Percentiles rank a stretch among this genome's conserved stretches.
Evolutionary conservation across 208 protist species (phyloP).

Genomic region (Trypanosoma brucei): DNA sequence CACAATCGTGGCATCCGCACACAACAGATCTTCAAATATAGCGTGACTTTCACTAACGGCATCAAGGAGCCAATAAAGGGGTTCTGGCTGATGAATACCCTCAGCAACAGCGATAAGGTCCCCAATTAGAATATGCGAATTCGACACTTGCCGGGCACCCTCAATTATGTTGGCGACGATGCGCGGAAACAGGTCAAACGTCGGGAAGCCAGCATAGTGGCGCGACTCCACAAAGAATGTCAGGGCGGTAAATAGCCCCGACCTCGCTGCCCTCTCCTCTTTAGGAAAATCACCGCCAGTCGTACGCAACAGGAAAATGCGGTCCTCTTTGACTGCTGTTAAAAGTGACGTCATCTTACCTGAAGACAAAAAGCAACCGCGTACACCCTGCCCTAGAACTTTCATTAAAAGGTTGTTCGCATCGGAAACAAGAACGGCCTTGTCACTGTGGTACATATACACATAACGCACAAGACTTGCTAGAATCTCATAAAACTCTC

Average conservation of each 20-base stretch:
- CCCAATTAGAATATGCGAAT: constrained; percentile 33
- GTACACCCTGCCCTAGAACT: constrained; percentile 47
- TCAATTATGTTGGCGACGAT: constrained; percentile 39
- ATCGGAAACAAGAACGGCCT: constrained; percentile 54
- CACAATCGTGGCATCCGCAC: constrained; percentile 18
- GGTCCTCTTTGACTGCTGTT: constrained; percentile 47
- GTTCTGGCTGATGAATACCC: constrained; percentile 63
- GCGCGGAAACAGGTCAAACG: constrained; percentile 35
- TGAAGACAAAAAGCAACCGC: constrained; percentile 54
- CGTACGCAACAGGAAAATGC: constrained; percentile 33
- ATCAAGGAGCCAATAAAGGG: constrained; percentile 49
- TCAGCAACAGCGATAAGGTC: constrained; percentile 63
- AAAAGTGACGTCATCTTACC: constrained; percentile 56
- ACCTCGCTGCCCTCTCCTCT: constrained; percentile 33
- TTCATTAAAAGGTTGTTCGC: constrained; percentile 64
- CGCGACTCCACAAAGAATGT: constrained; percentile 69
- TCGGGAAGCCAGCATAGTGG: constrained; percentile 62
- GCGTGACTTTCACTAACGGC: constrained; percentile 28
- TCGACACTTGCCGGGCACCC: constrained; percentile 21
- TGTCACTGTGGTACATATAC: constrained; percentile 75
- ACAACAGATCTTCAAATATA: constrained; percentile 31
- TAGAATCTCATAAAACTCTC: constrained; percentile 69
- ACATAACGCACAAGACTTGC: constrained; percentile 69
- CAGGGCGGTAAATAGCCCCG: constrained; percentile 50
- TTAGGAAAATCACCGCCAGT: constrained; percentile 11